phyloP scores from a whole-genome alignment of 176 grass and related monocot genomes.

The Urochloa ruziziensis region DNA sequence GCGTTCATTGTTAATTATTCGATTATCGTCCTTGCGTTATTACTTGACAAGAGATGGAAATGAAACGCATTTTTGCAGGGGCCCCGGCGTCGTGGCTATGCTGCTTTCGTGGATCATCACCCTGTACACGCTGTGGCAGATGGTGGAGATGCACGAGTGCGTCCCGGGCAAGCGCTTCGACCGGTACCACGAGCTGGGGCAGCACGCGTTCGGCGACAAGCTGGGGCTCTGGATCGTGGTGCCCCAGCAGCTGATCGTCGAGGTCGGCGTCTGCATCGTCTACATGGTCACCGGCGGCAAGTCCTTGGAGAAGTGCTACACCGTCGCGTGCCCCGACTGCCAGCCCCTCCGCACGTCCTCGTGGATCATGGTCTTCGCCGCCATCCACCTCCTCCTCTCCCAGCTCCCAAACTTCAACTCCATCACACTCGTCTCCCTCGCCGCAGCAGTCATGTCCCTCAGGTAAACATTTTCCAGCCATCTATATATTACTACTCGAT shows the following conservation, averaged over 20 bases:
- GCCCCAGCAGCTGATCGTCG: slow-evolving; percentile 69
- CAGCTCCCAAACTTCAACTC: slow-evolving; percentile 72
- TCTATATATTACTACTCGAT: too few relatives aligned
- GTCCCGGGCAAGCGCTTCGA: slow-evolving; percentile 67
- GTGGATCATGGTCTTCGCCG: slow-evolving; percentile 61
- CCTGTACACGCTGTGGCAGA: slow-evolving; percentile 80
- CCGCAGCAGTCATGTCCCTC: slow-evolving; percentile 71
- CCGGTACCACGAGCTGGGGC: slow-evolving; percentile 70
- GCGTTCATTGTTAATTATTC: too few relatives aligned
- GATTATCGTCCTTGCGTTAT: too few relatives aligned
- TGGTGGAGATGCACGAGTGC: slow-evolving; percentile 92
- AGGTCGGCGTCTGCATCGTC: slow-evolving; percentile 57
- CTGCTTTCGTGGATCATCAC: slow-evolving; percentile 54
- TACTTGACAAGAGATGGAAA: too few relatives aligned
- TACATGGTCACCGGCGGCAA: slow-evolving; percentile 82
- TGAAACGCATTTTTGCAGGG: slow-evolving; percentile 22
- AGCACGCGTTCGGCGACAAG: slow-evolving; percentile 59
- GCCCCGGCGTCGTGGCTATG: slow-evolving; percentile 35
- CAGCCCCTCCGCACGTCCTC: slow-evolving; percentile 20
- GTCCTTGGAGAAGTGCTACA: slow-evolving; percentile 57
- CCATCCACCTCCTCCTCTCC: slow-evolving; percentile 46
- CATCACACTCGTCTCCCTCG: slow-evolving; percentile 50
- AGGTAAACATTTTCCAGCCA: neutral
- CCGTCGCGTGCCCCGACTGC: slow-evolving; percentile 9
- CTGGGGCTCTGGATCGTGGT: slow-evolving; percentile 72